A percentile compares a stretch with the other conserved stretches of the same genome.
Evolutionary conservation across 202 grass and related monocot genomes (phyloP).

Genomic region (Dendrocalamus latiflorus): DNA sequence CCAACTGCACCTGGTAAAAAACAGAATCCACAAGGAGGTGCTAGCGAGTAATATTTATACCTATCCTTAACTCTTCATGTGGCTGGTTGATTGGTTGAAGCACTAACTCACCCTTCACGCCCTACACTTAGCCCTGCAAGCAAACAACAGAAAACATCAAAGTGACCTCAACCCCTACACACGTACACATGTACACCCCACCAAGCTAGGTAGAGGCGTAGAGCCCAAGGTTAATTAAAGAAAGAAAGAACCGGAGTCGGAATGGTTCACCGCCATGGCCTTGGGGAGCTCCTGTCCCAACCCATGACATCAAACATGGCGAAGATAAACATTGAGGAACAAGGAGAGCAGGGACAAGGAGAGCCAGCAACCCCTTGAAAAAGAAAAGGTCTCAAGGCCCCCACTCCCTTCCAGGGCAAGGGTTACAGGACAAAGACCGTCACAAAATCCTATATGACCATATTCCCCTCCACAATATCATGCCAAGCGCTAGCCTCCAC

Average conservation of each 20-base stretch:
- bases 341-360: constrained; percentile 30
- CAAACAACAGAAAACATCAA: constrained; percentile 55
- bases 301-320: constrained; percentile 60
- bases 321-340: constrained; percentile 37
- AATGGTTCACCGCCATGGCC: constrained; percentile 45
- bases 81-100: constrained; percentile 37
- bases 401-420: no score
- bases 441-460: no score
- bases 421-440: no score
- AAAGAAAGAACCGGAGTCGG: constrained; percentile 43
- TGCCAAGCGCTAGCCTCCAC: no score
- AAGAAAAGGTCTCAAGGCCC: no score
- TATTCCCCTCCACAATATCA: no score
- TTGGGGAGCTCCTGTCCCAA: constrained; percentile 46
- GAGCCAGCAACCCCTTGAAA: constrained; percentile 18
- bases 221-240: no score
- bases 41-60: constrained; percentile 22
- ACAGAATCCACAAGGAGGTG: constrained; percentile 34
- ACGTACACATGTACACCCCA: constrained; percentile 13
- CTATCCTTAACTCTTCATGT: constrained; percentile 38
- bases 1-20: constrained; percentile 36
- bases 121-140: constrained; percentile 15
- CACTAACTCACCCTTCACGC: constrained; percentile 25
- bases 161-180: constrained; percentile 37
- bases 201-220: no score